Base-by-base conservation (phyloP, 225 moss, liverwort and hornwort genomes). In the Antitrichia curtipendula region DNA sequence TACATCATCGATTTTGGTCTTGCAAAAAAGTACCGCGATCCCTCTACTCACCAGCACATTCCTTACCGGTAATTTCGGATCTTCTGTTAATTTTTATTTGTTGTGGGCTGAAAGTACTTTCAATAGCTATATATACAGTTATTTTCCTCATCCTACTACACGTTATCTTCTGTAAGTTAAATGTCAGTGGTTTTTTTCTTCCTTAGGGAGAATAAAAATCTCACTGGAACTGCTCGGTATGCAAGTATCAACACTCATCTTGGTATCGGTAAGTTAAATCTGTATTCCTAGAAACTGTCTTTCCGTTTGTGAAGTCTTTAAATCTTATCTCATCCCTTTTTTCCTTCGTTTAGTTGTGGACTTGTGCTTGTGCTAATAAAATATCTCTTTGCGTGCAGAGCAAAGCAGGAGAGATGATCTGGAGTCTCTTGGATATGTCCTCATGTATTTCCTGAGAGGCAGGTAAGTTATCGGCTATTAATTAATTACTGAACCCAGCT, bases 201-300 rank as follows among this genome's bases (percentile, higher is more conserved):
- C 43, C 58, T 83, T 31, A 98, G 98, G 91, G 98, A 98, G 88
- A 93, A 96, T 80, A 98, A 98, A 89, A 98, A 97, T 75, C 92
- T 98, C 86, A 98, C 98, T 86, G 92, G 94, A 82, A 94, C 92
- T 82, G 91, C 92, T 12, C 89, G 91, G 66, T 94, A 92, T 83
- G 94, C 92, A 23, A 94, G 94, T 85, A 80, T 94, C 87, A 94
- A 92, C 82, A 89, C 89, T 78, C 94, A 94, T 82, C 89, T 89
- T 78, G 92, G 94, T 8, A 92, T 98, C 73, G 97, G 98, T 98
- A 87, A 92, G 92, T 92, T 71, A 14, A 65, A 58, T 63, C 34
- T 83, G 45, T 57, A 40, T 83, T 69, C 40, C 13, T 76, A 20
- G 81, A 78, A 66, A 23, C 32, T 80, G 34, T 87, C 22, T 69